Evolutionary conservation across 2,329 filamentous ascomycete species (phyloP).

Genomic region (Colletotrichum sp.): DNA sequence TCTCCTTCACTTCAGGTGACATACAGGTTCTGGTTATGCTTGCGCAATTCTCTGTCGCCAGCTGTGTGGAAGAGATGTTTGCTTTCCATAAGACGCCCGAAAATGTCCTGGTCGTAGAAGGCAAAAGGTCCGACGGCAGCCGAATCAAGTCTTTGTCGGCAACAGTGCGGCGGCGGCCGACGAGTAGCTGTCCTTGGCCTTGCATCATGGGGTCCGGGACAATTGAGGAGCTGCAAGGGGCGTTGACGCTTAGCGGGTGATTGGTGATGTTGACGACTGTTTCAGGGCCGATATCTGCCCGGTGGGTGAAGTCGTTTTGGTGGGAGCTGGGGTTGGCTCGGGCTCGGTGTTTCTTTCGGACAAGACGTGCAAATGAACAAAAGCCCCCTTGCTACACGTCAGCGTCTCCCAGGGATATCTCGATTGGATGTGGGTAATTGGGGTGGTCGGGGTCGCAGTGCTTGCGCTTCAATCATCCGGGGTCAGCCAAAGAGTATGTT

Average conservation of each 20-base stretch:
- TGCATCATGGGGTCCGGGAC: background rate
- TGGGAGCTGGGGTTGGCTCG: background rate
- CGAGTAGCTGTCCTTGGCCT: background rate
- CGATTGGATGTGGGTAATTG: background rate
- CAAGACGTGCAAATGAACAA: background rate
- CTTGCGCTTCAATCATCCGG: background rate
- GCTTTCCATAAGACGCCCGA: background rate
- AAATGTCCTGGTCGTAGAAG: background rate
- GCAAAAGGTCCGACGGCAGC: background rate
- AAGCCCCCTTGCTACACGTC: background rate
- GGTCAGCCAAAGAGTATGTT: background rate
- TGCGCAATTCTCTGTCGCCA: background rate
- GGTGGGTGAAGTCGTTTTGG: background rate
- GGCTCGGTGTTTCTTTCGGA: background rate
- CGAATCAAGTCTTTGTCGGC: background rate
- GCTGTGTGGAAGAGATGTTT: background rate
- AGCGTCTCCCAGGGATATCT: background rate
- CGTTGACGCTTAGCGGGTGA: background rate
- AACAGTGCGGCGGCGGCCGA: background rate
- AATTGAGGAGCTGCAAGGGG: background rate
- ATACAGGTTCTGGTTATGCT: background rate
- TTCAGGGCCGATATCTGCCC: too few species aligned
- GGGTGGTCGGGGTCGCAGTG: background rate
- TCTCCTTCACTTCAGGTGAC: background rate
- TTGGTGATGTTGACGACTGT: background rate